Conservation (phyloP, 2,329 filamentous ascomycete species). For the Endocalyx cinctus region DNA sequence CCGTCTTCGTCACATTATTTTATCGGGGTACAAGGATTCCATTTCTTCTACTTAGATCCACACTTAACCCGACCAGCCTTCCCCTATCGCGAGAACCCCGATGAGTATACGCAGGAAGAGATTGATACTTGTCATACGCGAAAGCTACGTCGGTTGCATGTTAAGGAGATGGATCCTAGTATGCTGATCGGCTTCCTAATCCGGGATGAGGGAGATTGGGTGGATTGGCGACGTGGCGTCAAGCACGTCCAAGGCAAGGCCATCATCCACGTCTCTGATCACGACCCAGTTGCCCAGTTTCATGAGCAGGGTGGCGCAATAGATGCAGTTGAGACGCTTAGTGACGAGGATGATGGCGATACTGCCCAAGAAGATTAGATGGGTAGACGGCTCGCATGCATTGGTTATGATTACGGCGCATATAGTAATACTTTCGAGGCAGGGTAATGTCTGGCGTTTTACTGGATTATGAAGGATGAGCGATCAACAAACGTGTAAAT, state of each 20-base stretch:
- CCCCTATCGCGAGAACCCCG: constrained; percentile 53
- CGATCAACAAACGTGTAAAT: constrained; percentile 11
- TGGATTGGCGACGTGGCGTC: constrained; percentile 72
- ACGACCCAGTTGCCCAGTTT: constrained; percentile 55
- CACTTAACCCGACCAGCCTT: constrained; percentile 78
- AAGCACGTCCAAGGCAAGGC: constrained; percentile 73
- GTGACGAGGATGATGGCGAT: constrained; percentile 58
- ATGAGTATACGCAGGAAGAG: constrained; percentile 65
- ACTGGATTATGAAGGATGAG: constrained; percentile 7
- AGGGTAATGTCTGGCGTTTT: constrained; percentile 18
- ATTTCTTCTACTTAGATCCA: constrained; percentile 92
- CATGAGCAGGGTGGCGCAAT: constrained; percentile 68
- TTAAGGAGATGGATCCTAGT: constrained; percentile 94
- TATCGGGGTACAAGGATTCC: constrained; percentile 59
- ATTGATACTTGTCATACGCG: constrained; percentile 82
- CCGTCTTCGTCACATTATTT: constrained; percentile 78
- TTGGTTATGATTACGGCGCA: constrained; percentile 3
- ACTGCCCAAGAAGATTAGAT: constrained; percentile 9
- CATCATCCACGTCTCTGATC: constrained; percentile 78
- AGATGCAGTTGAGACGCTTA: constrained; percentile 85
- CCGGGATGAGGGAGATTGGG: constrained; percentile 75
- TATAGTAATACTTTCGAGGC: constrained; percentile 11
- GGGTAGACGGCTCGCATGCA: constrained; percentile 3
- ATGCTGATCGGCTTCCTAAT: constrained; percentile 97
- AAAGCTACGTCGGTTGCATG: constrained; percentile 73